Conservation (phyloP, 2,329 filamentous ascomycete species). For the Aspergillus spinulosporus region DNA sequence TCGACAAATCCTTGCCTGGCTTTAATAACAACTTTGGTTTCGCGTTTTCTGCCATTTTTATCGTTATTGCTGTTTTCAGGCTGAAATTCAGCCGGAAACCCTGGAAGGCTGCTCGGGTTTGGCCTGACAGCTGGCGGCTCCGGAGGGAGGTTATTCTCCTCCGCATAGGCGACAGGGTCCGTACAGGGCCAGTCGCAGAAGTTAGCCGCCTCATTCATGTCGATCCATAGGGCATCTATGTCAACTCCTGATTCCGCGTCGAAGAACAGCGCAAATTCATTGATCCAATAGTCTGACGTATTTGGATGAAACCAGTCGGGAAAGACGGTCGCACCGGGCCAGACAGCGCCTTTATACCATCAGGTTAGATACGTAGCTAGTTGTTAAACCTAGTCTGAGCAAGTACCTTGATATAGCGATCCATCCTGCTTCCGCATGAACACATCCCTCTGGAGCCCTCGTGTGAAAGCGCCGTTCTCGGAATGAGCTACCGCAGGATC, state of each 20-base stretch:
- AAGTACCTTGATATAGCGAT: conserved; percentile 49
- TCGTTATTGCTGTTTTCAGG: conserved; percentile 40
- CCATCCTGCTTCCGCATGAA: conserved; percentile 59
- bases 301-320: conserved; percentile 75
- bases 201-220: conserved; percentile 62
- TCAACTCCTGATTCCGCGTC: conserved; percentile 63
- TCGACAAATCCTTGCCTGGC: neutral
- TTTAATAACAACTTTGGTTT: neutral
- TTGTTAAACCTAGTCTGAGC: too few relatives aligned
- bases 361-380: neutral
- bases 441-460: conserved; percentile 59
- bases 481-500: conserved; percentile 54
- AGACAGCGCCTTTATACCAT: conserved; percentile 63
- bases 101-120: conserved; percentile 62
- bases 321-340: conserved; percentile 72
- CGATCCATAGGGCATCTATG: conserved; percentile 77
- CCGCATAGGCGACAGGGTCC: conserved; percentile 54
- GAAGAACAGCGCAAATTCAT: conserved; percentile 68
- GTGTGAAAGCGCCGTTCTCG: conserved; percentile 59
- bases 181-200: conserved; percentile 58
- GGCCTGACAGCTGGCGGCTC: conserved; percentile 62
- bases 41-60: neutral
- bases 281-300: conserved; percentile 67
- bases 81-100: conserved; percentile 68
- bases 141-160: conserved; percentile 53